Conservation (phyloP, 345 rosid genomes). For the Salix exigua region DNA sequence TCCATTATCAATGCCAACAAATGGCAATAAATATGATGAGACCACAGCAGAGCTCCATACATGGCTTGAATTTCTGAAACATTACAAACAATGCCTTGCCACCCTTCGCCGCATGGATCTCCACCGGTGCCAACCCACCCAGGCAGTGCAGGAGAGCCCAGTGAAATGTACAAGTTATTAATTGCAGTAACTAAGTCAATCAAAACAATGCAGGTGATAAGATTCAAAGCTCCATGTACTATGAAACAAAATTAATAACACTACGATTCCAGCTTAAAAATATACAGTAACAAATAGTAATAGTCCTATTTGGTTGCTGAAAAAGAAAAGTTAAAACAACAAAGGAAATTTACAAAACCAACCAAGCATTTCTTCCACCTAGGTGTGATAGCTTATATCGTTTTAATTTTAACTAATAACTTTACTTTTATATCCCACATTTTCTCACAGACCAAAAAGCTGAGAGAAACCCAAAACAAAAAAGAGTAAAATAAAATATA, state of each 20-base stretch:
- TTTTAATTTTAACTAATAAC: not conserved
- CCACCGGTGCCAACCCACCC: constrained; percentile 92
- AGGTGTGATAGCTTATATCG: not conserved
- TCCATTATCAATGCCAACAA: not conserved
- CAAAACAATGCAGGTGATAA: constrained; percentile 35
- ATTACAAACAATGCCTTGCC: constrained; percentile 90
- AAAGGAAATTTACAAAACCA: not conserved
- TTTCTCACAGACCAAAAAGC: constrained; percentile 1
- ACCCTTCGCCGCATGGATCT: constrained; percentile 87
- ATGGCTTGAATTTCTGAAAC: constrained; percentile 52
- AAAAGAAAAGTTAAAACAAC: not conserved
- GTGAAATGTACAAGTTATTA: constrained; percentile 60
- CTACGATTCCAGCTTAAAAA: not conserved
- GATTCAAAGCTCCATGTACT: constrained; percentile 12
- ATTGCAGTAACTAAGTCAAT: constrained; percentile 76
- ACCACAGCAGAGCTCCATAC: constrained; percentile 30
- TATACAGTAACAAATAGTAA: not conserved
- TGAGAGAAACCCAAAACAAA: not conserved
- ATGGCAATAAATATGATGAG: not conserved
- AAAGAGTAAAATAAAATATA: not conserved
- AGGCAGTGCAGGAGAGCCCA: constrained; percentile 75
- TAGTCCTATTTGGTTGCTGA: not conserved
- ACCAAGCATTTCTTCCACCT: not conserved
- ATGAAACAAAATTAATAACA: not conserved
- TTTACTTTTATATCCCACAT: not conserved